Evolutionary conservation across 2,329 filamentous ascomycete genomes (phyloP).

Genomic region (Paracamarosporium sp.): DNA sequence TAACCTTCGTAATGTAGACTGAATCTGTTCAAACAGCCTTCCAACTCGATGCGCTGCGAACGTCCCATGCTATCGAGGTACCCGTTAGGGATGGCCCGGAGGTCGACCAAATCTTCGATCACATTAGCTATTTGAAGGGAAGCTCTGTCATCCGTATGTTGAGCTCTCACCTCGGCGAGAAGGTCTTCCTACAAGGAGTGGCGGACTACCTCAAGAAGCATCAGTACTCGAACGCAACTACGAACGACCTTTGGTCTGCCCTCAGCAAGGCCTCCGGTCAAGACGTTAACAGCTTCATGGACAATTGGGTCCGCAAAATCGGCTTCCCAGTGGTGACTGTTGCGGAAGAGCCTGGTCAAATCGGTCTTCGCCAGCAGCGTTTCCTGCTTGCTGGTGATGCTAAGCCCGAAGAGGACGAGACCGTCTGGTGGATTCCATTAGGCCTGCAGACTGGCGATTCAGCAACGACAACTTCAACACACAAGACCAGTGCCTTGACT

Average conservation of each 20-base stretch:
- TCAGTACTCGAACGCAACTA: slow-evolving; percentile 88
- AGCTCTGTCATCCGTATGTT: slow-evolving; percentile 97
- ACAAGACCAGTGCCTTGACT: slow-evolving; percentile 72
- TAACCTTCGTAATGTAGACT: slow-evolving; percentile 62
- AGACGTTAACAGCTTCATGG: slow-evolving; percentile 87
- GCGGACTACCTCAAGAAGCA: slow-evolving; percentile 88
- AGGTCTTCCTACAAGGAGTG: slow-evolving; percentile 90
- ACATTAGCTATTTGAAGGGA: slow-evolving; percentile 95
- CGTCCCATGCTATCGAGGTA: slow-evolving; percentile 95
- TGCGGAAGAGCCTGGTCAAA: slow-evolving; percentile 80
- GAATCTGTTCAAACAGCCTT: slow-evolving; percentile 94
- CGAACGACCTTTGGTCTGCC: slow-evolving; percentile 88
- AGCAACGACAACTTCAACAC: slow-evolving; percentile 63
- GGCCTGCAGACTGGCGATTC: slow-evolving; percentile 75
- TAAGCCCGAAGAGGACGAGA: slow-evolving; percentile 87
- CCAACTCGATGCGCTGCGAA: slow-evolving; percentile 84
- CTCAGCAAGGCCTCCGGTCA: slow-evolving; percentile 86
- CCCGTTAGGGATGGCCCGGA: slow-evolving; percentile 92
- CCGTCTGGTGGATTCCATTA: slow-evolving; percentile 94
- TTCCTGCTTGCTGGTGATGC: slow-evolving; percentile 93
- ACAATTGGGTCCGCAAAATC: slow-evolving; percentile 93
- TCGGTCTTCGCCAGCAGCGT: slow-evolving; percentile 82
- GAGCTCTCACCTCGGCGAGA: slow-evolving; percentile 83
- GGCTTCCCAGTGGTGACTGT: slow-evolving; percentile 92
- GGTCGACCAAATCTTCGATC: slow-evolving; percentile 97